Base-by-base conservation (phyloP, 2,329 filamentous ascomycete species). In the Colletotrichum sp. region DNA sequence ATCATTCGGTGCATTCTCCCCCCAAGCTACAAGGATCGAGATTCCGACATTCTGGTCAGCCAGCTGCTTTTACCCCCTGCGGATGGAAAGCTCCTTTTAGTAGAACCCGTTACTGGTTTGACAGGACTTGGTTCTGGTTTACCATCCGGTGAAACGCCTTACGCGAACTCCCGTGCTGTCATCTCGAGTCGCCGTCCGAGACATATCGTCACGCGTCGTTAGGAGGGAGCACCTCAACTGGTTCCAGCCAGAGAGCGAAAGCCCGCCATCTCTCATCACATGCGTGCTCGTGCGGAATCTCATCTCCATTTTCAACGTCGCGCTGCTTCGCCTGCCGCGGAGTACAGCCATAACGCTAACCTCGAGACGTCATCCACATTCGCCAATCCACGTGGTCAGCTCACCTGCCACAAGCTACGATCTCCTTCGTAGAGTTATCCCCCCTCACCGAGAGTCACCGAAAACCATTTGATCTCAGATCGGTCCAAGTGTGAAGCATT, bases 161-260 rank as follows among this genome's bases (percentile, higher is more conserved):
- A 61, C 34, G 60, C 34, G 36, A 72, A 68, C 34, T 36, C 69
- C 32, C 63, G 64, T 32, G 39, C 63, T 68, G 63, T 63, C 69
- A 67, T 55, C 57, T 59, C 57, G 70, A 59, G 39, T 73, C 39
- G 24, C 30, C 43, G 30, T 59, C 43, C 39, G 28, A 75, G 73
- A 75, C 73, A 75, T 28, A 16, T 21, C 57, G 57, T 75, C 73
- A 75, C 70, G 73, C 32, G 73, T 52, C 64, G 14, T 32, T 48
- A 13, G n/a, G 39, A 39, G 55, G n/a, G 34, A 36, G 7, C 26
- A 32, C 6, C 63, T 71, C 21, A 16, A 34, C 61, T 66, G 68
- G 61, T 16, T 39, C 43, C 16, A n/a, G 13, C 55, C 12, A 26
- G 30, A 21, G 30, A 39, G n/a, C 16, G n/a, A 26, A 28, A 64